Conservation (phyloP, 2,329 filamentous ascomycete species). For the Xylariaceae sp. region DNA sequence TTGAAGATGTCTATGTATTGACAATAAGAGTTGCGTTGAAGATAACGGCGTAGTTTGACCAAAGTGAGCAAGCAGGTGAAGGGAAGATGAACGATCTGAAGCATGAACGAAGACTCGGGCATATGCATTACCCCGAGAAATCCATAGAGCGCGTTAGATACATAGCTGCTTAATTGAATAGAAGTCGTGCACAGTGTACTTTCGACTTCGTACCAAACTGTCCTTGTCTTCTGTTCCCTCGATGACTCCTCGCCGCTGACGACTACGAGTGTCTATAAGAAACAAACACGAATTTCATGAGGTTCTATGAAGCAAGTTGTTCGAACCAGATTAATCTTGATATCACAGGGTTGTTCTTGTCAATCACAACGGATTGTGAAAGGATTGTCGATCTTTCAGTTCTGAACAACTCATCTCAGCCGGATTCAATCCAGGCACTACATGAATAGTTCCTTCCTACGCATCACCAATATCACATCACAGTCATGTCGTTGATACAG, state of each 20-base stretch:
- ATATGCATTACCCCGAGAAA: not conserved
- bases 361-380: too few species aligned
- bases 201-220: not conserved
- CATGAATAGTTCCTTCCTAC: not conserved
- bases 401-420: too few species aligned
- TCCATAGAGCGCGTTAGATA: not conserved
- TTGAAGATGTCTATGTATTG: too few species aligned
- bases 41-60: too few species aligned
- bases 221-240: not conserved
- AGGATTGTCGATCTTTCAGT: too few species aligned
- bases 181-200: not conserved
- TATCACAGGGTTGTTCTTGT: too few species aligned
- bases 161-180: not conserved
- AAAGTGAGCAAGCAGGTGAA: not conserved
- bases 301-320: too few species aligned
- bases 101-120: not conserved
- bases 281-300: too few species aligned
- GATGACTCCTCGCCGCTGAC: constrained; percentile 2
- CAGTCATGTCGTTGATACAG: constrained; percentile 55
- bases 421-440: too few species aligned
- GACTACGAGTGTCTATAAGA: not conserved
- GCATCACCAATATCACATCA: not conserved
- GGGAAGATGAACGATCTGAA: not conserved
- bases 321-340: too few species aligned
- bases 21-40: too few species aligned